phyloP scores from a whole-genome alignment of 1,139 yeast genomes.

The Blastobotrys elegans region DNA sequence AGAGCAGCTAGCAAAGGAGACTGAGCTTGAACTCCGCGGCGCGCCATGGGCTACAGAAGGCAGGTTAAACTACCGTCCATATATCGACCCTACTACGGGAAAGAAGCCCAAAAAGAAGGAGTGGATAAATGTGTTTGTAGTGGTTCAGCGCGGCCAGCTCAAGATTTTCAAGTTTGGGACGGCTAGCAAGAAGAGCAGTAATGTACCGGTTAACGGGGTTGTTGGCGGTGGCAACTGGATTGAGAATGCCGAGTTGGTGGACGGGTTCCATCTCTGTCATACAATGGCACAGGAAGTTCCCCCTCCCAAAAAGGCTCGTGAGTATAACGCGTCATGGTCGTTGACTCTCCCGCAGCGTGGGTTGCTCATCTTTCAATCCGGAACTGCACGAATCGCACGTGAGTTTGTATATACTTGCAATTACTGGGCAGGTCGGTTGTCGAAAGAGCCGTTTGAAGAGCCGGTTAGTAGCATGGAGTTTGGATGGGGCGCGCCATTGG shows the following conservation, averaged over 20 bases:
- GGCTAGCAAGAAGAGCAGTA: slow-evolving; percentile 21
- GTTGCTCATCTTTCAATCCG: slow-evolving; percentile 42
- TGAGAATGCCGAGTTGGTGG: slow-evolving; percentile 33
- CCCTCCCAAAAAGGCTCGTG: slow-evolving; percentile 26
- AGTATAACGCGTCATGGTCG: slow-evolving; percentile 31
- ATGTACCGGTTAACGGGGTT: slow-evolving; percentile 55
- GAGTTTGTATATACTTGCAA: slow-evolving; percentile 76
- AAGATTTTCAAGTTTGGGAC: slow-evolving; percentile 30
- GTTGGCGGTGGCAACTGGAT: slow-evolving; percentile 71
- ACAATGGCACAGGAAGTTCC: slow-evolving; percentile 34
- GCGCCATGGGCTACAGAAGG: slow-evolving; percentile 83
- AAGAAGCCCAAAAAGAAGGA: slow-evolving; percentile 22
- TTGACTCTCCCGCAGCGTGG: slow-evolving; percentile 36
- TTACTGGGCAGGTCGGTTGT: slow-evolving; percentile 85
- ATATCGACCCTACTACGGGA: slow-evolving; percentile 32
- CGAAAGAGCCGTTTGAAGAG: slow-evolving; percentile 64
- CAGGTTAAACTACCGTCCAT: slow-evolving; percentile 47
- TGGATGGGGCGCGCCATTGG: slow-evolving; percentile 57
- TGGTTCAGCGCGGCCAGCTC: slow-evolving; percentile 33
- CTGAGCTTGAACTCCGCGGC: slow-evolving; percentile 60
- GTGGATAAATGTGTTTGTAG: slow-evolving; percentile 32
- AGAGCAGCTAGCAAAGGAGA: slow-evolving; percentile 41
- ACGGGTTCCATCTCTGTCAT: slow-evolving; percentile 32
- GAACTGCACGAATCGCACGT: slow-evolving; percentile 64
- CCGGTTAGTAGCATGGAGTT: slow-evolving; percentile 71